Conservation (phyloP, 1,139 yeast species). For the Yamadazyma sp. region DNA sequence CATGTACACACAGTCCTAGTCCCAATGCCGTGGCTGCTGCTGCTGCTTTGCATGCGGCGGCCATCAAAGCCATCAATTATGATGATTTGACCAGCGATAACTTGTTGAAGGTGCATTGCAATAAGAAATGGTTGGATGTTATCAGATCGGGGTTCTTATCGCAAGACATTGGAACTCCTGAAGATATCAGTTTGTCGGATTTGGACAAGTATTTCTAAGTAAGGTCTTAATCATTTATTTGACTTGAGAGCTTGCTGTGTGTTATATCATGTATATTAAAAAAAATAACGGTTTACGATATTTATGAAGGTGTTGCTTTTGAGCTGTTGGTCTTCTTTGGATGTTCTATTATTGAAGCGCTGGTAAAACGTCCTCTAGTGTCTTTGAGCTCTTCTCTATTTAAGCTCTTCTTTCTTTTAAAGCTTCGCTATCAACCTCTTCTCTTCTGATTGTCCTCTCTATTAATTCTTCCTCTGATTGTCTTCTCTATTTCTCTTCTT, state of each 20-base stretch:
- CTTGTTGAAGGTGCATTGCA: slow-evolving; percentile 16
- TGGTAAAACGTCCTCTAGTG: no score
- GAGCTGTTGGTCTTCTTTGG: neutral
- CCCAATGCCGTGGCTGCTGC: slow-evolving; percentile 66
- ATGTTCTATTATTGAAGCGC: no score
- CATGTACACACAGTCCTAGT: slow-evolving; percentile 55
- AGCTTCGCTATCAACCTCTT: no score
- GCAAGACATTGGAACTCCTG: slow-evolving; percentile 76
- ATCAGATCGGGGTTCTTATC: slow-evolving; percentile 72
- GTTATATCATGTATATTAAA: slow-evolving; percentile 13
- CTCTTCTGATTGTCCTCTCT: no score
- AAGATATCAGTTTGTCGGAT: slow-evolving; percentile 71
- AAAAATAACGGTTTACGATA: slow-evolving; percentile 8
- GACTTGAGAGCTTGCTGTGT: slow-evolving; percentile 7
- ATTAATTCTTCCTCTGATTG: no score
- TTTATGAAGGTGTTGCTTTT: neutral
- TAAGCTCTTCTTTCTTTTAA: no score
- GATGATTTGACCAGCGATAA: slow-evolving; percentile 14
- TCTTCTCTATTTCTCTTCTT: no score
- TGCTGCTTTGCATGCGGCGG: slow-evolving; percentile 73
- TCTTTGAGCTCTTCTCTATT: no score
- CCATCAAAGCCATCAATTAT: slow-evolving; percentile 48
- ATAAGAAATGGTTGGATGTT: slow-evolving; percentile 67
- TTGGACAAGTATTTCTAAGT: slow-evolving; percentile 57
- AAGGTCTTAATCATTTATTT: slow-evolving; percentile 3